Base-by-base conservation (phyloP, 2,329 filamentous ascomycete genomes). In the Ceratocystis cacaofunesta region DNA sequence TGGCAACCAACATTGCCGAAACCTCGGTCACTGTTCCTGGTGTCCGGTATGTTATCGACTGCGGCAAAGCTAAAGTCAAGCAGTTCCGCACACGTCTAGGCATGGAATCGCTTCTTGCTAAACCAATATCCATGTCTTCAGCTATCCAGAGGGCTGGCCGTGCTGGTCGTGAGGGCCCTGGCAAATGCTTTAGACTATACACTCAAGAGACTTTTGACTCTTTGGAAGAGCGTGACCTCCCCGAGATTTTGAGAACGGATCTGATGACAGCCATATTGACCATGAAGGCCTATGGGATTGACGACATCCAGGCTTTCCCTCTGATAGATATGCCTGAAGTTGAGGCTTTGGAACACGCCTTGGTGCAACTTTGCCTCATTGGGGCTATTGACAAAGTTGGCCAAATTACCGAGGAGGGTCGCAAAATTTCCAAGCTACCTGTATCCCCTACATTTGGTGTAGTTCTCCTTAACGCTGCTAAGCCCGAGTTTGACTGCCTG, bases 1-100 rank as follows among this genome's bases (percentile, higher is more conserved):
- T 99, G 0, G 87, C 92, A 0, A 99, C 94, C 15, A 99, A 99
- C 72, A 97, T 99, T 71, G 94, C 94, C n/a, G 94, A 99, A 74
- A 97, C 94, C 0, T 97, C 94, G 0, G 89, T 99, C 67, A 99
- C 94, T 0, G 92, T 99, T 0, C 88, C 92, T 0, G 94, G 94
- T 1, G 91, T 99, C 5, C 85, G 90, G 3, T 94, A 88, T 70
- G 92, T 99, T 8, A 82, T 99, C 22, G 94, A 99, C 72, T 89
- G 89, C 65, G 94, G 94, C 58, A 96, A 96, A 71, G 89, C 89
- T 7, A 99, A 99, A 73, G 83, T 95, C 69, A 96, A 96, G 75
- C 88, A 95, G 69, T 99, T 91, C 73, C 87, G 92, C 15, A 84
- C 88, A 17, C 82, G 86, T 0, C 80, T 97, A 0, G 92, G 91